phyloP scores from a whole-genome alignment of 23 red algal species.

The Gracilaria domingensis region DNA sequence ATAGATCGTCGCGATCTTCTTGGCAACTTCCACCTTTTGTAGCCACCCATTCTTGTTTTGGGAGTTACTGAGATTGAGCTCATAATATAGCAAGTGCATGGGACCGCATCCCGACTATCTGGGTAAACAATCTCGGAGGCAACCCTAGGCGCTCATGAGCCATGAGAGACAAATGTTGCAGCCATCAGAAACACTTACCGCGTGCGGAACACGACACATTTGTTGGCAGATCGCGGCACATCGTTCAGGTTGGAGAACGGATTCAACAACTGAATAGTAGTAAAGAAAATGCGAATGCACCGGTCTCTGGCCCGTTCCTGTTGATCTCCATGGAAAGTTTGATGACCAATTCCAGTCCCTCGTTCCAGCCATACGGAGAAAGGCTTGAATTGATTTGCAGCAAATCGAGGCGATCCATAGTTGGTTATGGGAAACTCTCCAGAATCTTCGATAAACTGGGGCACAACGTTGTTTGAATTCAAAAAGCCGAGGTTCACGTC shows the following conservation, averaged over 20 bases:
- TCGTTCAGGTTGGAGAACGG: not conserved
- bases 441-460: not conserved
- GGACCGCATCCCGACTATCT: too few relatives aligned
- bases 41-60: too few relatives aligned
- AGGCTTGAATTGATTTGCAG: constrained; percentile 50
- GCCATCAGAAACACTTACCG: too few relatives aligned
- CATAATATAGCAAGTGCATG: too few relatives aligned
- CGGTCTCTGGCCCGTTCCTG: too few relatives aligned
- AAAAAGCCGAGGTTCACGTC: constrained; percentile 5
- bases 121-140: too few relatives aligned
- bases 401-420: constrained; percentile 10
- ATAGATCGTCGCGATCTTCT: too few relatives aligned
- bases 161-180: too few relatives aligned
- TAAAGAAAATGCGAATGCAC: constrained; percentile 44
- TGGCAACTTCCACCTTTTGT: too few relatives aligned
- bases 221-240: constrained; percentile 30
- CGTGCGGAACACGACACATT: constrained; percentile 45
- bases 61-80: too few relatives aligned
- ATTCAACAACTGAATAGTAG: constrained; percentile 15
- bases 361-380: not conserved
- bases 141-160: too few relatives aligned
- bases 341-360: constrained; percentile 33
- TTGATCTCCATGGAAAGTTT: constrained; percentile 35
- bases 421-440: constrained; percentile 4
- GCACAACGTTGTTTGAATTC: constrained; percentile 34